Base-by-base conservation (phyloP, 257 asterid species). In the Gentiana straminea region DNA sequence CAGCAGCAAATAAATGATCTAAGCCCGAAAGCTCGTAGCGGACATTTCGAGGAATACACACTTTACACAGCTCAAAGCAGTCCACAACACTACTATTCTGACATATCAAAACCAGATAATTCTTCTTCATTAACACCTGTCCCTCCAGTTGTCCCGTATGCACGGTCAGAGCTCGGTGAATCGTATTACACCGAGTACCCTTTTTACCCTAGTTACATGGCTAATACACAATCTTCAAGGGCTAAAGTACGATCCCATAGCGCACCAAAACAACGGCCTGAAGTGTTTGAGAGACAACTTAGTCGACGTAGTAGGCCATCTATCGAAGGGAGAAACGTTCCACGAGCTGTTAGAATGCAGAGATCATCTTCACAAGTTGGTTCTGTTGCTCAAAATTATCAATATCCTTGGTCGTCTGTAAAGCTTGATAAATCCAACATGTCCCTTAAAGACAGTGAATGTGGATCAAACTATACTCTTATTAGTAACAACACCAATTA, bases 191-290 rank as follows among this genome's bases (percentile, higher is more conserved):
- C 44, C 34, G 95, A 84, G 54, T 82, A 69, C 33, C 77, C 79
- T 0, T 86, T 83, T 63, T 79, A 83, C 68, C 98, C 98, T 1
- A 81, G 68, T 63, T 91, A 91, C 71, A 91, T 91, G 97, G 89
- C 98, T 6, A 84, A 84, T 66, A 91, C 98, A 0, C 77, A 91
- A 72, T 91, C 98, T 6, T 91, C 98, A 0, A 64, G 85, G 68
- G 97, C 97, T 35, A 91, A 91, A 63, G 93, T 74, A 4, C 77
- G 98, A 39, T 91, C 98, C 24, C 98, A 91, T 8, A 91, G 98
- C 44, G 97, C 95, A n/a, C 98, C 98, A n/a, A 91, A 88, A 68
- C 91, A 83, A 51, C 71, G 98, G 55, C 95, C 97, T 0, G 98
- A 92, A 70, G 45, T 86, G 10, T 61, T 76, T 1, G 95, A 88